Evolutionary conservation across 495 filamentous ascomycete species (phyloP).

Genomic region (Lasiosphaeria ovina): DNA sequence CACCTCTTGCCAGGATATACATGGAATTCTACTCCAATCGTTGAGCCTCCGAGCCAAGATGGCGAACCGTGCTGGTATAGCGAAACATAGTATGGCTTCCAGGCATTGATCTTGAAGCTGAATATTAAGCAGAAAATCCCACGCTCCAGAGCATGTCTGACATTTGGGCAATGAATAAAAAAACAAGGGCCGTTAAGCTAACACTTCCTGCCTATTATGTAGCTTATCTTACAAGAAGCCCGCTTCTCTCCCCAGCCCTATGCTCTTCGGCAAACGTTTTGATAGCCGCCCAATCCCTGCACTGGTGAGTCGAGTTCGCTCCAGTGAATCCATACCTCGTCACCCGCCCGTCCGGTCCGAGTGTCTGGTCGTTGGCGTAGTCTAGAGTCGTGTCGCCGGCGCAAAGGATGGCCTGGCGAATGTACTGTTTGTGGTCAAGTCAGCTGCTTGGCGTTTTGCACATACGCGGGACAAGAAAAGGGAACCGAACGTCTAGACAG

Average conservation of each 20-base stretch:
- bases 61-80: too few relatives aligned
- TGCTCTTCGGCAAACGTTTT: constrained; percentile 16
- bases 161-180: too few relatives aligned
- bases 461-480: constrained; percentile 1
- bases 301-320: constrained; percentile 28
- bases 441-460: background rate
- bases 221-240: constrained; percentile 1
- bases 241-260: constrained; percentile 13
- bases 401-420: constrained; percentile 31
- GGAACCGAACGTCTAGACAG: constrained; percentile 28
- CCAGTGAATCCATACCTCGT: constrained; percentile 27
- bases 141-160: too few relatives aligned
- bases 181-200: too few relatives aligned
- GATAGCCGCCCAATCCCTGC: constrained; percentile 31
- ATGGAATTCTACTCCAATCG: too few relatives aligned
- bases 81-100: too few relatives aligned
- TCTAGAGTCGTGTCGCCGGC: constrained; percentile 34
- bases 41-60: too few relatives aligned
- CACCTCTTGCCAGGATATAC: too few relatives aligned
- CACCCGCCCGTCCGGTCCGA: constrained; percentile 19
- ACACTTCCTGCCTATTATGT: too few relatives aligned
- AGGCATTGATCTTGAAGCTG: too few relatives aligned
- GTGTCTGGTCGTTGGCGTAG: constrained; percentile 22
- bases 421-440: constrained; percentile 6
- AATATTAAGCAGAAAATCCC: too few relatives aligned